Conservation (phyloP, 192 early-diverging fungal genomes). For the Coemansia asiatica region DNA sequence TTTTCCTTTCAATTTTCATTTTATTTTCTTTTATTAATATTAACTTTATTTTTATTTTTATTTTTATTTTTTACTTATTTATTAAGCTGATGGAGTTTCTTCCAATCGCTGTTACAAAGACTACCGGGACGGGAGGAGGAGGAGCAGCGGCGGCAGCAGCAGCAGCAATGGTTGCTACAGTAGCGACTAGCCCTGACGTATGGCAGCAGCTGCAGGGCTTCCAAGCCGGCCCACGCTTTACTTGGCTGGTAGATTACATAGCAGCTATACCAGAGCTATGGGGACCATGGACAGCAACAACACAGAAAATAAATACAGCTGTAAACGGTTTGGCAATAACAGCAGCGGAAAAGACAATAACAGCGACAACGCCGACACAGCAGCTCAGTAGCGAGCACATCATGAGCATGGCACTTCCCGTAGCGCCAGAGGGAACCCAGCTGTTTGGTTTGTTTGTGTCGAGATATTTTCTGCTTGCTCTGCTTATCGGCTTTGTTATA, state of each 20-base stretch:
- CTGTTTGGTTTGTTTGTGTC: constrained; percentile 49
- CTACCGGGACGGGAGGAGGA: background rate
- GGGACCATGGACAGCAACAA: constrained; percentile 10
- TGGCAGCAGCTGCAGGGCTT: constrained; percentile 52
- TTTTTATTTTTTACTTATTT: background rate
- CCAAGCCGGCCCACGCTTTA: constrained; percentile 24
- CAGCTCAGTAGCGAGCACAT: background rate
- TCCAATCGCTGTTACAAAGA: background rate
- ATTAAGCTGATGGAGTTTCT: background rate
- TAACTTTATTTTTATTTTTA: background rate
- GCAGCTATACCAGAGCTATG: constrained; percentile 18
- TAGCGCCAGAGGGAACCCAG: constrained; percentile 23
- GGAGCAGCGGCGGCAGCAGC: background rate
- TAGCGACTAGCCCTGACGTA: constrained; percentile 29
- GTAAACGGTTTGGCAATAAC: background rate
- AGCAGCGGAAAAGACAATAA: background rate
- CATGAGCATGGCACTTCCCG: constrained; percentile 1
- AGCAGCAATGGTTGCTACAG: constrained; percentile 11
- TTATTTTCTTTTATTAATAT: background rate
- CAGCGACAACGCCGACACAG: background rate
- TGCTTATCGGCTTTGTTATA: constrained; percentile 38
- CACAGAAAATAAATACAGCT: no score
- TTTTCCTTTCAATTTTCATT: background rate
- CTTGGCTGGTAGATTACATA: constrained; percentile 18
- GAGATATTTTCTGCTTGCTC: constrained; percentile 43